A percentile compares a stretch with the other conserved stretches of the same genome.
Evolutionary conservation across 345 rosid species (phyloP).

Genomic region (Eucalyptus shirleyi): DNA sequence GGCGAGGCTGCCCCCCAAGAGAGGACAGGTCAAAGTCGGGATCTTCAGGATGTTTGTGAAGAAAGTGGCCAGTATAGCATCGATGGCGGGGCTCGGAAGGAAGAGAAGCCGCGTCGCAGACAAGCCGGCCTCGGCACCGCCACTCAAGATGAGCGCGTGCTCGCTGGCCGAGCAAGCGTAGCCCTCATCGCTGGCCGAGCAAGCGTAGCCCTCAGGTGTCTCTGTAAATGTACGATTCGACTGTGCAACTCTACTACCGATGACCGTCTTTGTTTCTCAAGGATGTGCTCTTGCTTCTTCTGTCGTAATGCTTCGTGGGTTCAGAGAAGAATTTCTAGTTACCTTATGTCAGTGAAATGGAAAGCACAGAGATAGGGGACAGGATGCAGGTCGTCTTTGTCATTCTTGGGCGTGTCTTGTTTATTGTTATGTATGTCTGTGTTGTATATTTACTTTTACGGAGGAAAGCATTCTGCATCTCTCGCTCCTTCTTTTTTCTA

Average conservation of each 20-base stretch:
- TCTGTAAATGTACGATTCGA: not conserved
- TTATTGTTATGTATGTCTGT: not conserved
- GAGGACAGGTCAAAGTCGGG: not conserved
- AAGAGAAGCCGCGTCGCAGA: not conserved
- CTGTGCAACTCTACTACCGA: not conserved
- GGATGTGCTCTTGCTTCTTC: not conserved
- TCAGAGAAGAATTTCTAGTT: not conserved
- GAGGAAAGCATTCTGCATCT: not conserved
- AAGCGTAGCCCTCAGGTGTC: not conserved
- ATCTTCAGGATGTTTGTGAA: not conserved
- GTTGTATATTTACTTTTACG: not conserved
- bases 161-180: not conserved
- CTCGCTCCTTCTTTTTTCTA: not conserved
- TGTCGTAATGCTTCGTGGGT: not conserved
- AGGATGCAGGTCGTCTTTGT: not conserved
- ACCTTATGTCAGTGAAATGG: not conserved
- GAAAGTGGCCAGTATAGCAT: not conserved
- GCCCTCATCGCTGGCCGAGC: not conserved
- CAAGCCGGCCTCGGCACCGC: not conserved
- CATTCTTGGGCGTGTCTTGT: not conserved
- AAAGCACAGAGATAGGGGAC: not conserved
- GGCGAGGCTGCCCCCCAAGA: not conserved
- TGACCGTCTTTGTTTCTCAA: not conserved
- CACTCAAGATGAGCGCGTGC: not conserved
- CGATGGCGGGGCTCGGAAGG: not conserved